Evolutionary conservation across 1,284 basidiomycete species (phyloP), one percentile per base, ranked within the genome.

Genomic region (Malassezia sympodialis): DNA sequence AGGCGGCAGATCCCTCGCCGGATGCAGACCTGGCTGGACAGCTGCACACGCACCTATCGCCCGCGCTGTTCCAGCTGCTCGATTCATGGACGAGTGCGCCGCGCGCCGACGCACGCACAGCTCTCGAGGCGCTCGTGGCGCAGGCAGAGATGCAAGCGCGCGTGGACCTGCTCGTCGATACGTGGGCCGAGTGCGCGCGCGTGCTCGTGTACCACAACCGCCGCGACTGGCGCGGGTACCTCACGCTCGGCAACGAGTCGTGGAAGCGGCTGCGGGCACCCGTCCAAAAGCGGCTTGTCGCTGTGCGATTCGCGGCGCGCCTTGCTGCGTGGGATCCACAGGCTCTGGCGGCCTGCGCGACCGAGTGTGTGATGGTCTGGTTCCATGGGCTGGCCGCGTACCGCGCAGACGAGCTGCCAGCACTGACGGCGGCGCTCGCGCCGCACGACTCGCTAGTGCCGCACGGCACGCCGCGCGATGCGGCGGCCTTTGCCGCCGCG

Each of bases 151-250:
- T 67, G 56, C 41, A 74, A 72, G 53, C 75, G 76, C 61, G 69
- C 30, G 58, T 72, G 1, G 80, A 82, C 60, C 69, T 77, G 34
- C 82, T 87, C 76, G 80, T 88, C 19, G 82, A 84, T 59, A 85
- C 83, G 65, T 91, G 87, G 87, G 79, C 85, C 3, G 82, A 83
- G 8, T 89, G 85, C 65, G 83, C 81, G 0, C 79, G 80, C 32
- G 80, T 87, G 21, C 69, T 85, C 11, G 82, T 87, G 8, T 80
- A 82, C 51, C 83, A 84, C 57, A 78, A 78, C 11, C 73, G 78
- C 55, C 67, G 86, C 81, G 79, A 82, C 37, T 90, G 88, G 88
- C 72, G 77, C 1, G 73, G 78, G 23, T 86, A 82, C 67, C 75
- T 87, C 40, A 76, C 79, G 0, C 79, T 77, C 39, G 82, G 82